Conservation (phyloP, 2,329 filamentous ascomycete genomes). For the Fusarium multiceps region DNA sequence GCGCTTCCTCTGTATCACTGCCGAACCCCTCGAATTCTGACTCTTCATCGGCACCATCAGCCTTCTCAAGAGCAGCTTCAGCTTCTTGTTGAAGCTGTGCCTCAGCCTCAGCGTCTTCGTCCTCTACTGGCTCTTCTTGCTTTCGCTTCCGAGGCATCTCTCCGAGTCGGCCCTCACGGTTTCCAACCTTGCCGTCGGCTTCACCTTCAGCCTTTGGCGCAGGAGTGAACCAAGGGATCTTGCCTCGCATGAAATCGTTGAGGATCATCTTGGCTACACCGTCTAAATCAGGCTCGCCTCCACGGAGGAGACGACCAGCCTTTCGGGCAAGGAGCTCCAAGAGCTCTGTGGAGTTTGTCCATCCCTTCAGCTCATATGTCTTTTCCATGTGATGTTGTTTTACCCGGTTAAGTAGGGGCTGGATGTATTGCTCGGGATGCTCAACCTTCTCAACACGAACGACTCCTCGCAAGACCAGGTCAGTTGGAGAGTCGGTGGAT, state of each 20-base stretch:
- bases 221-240: constrained; percentile 95
- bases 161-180: constrained; percentile 80
- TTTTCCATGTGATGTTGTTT: constrained; percentile 90
- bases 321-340: constrained; percentile 89
- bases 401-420: constrained; percentile 81
- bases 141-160: constrained; percentile 89
- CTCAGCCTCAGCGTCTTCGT: constrained; percentile 52
- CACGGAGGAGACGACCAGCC: constrained; percentile 84
- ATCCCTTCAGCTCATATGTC: constrained; percentile 89
- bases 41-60: constrained; percentile 54
- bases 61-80: constrained; percentile 44
- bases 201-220: constrained; percentile 71
- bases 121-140: constrained; percentile 63
- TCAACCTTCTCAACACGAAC: constrained; percentile 96
- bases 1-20: constrained; percentile 50
- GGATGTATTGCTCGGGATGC: constrained; percentile 95
- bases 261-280: constrained; percentile 96
- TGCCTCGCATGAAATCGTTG: constrained; percentile 95
- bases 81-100: constrained; percentile 46
- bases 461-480: constrained; percentile 89
- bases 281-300: constrained; percentile 94
- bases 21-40: constrained; percentile 53
- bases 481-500: constrained; percentile 82
- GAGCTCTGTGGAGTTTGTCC: constrained; percentile 81
- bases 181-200: constrained; percentile 66